Evolutionary conservation across 495 filamentous ascomycete genomes (phyloP), one percentile per base, ranked within the genome.

Genomic region (Rhizodiscina lignyota): DNA sequence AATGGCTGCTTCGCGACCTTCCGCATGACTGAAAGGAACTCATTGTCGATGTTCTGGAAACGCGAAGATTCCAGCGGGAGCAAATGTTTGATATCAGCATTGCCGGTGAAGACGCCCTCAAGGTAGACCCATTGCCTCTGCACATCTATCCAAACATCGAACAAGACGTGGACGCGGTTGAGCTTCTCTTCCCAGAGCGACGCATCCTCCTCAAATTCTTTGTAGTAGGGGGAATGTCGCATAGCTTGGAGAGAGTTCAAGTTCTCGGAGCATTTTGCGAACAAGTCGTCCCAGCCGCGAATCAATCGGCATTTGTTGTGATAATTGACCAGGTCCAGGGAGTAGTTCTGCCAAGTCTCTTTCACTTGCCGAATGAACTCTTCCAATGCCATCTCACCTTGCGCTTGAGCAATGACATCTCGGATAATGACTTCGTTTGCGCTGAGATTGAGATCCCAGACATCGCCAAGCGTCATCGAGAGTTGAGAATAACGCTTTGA

Each of bases 81-180:
- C 30, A 99, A 66, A 57, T 96, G 91, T 56, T 94, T 99, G 62
- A 99, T 99, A 51, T 99, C 89, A 6, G 83, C 86, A 57, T 96
- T 99, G 36, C 89, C 89, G 4, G 85, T 89, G 52, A 99, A 99
- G 27, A 99, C 91, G 36, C 89, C 89, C 58, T 99, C 91, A 17
- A 99, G 68, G 49, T 99, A 99, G 3, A 96, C 87, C 89, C 89
- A 99, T 62, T 99, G 89, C 38, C 89, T 74, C 56, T 99, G 89
- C 18, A 99, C 91, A 60, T 99, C 89, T 43, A 99, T 96, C 89
- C 89, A 99, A 20, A 96, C 83, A 58, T 99, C 91, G 51, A 99
- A 99, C 2, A 96, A 66, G 21, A 96, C 83, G 53, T 96, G 89
- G 16, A 96, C 83, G 24, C 91, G 76, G 55, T 99, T 99, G 28